These are phyloP conservation scores for Petrea volubilis DNA, from an alignment of 257 asterid species.

Conservation along the genomic window DNA sequence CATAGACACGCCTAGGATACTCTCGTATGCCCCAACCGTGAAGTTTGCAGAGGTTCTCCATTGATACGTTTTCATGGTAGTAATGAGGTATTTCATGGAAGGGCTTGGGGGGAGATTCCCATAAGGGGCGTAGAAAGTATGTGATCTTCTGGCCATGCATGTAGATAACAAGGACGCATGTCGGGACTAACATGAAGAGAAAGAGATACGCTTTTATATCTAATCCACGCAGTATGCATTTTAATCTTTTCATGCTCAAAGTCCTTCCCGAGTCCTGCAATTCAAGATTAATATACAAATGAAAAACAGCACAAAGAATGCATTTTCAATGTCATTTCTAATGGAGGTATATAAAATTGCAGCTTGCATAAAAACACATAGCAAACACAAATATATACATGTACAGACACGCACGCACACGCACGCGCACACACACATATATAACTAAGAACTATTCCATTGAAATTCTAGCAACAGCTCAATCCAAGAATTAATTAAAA, in stretches of 20 bases:
- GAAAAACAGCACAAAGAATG: neutral
- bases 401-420: too few species aligned
- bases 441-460: slow-evolving; percentile 4
- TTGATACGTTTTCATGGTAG: slow-evolving; percentile 71
- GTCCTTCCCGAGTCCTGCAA: slow-evolving; percentile 51
- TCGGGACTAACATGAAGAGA: slow-evolving; percentile 59
- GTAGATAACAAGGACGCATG: slow-evolving; percentile 44
- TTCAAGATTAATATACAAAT: slow-evolving; percentile 14
- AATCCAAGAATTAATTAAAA: neutral
- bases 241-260: slow-evolving; percentile 54
- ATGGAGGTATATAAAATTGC: too few species aligned
- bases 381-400: too few species aligned
- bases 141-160: slow-evolving; percentile 83
- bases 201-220: slow-evolving; percentile 61
- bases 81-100: slow-evolving; percentile 74
- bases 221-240: slow-evolving; percentile 62
- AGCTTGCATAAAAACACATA: slow-evolving; percentile 6
- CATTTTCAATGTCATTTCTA: neutral
- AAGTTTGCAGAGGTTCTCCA: slow-evolving; percentile 79
- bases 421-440: neutral
- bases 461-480: neutral
- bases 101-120: slow-evolving; percentile 91
- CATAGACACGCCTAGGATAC: slow-evolving; percentile 77
- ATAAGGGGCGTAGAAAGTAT: slow-evolving; percentile 78
- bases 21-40: slow-evolving; percentile 88